These are phyloP conservation scores for Wickerhamiella occidentalis DNA, from an alignment of 805 yeast genomes.

Conservation along the genomic window DNA sequence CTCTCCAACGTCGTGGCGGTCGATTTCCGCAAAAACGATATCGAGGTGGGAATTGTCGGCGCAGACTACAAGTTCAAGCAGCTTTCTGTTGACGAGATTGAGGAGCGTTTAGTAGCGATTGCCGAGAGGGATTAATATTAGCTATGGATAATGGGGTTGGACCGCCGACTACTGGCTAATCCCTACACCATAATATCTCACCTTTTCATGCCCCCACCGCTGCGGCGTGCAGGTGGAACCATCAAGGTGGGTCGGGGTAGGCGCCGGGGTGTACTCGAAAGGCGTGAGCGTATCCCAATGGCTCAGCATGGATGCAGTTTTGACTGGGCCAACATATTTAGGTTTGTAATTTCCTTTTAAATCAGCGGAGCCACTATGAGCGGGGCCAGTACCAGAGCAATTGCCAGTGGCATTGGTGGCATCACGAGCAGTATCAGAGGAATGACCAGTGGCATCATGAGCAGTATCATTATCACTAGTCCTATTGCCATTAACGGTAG, in stretches of 20 bases:
- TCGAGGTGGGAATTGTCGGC: slow-evolving; percentile 85
- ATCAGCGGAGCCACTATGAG: not conserved
- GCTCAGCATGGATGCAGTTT: not conserved
- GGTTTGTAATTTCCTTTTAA: not conserved
- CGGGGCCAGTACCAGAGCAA: not conserved
- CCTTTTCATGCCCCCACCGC: not conserved
- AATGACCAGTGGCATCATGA: no score
- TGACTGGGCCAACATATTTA: not conserved
- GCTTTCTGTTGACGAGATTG: slow-evolving; percentile 77
- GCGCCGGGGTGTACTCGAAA: not conserved
- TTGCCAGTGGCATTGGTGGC: not conserved
- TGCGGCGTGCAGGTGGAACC: not conserved
- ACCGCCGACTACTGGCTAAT: no score
- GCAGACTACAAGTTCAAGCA: slow-evolving; percentile 51
- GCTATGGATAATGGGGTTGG: no score
- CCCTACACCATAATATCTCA: not conserved
- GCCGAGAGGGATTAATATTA: slow-evolving; percentile 91
- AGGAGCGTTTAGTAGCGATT: slow-evolving; percentile 82
- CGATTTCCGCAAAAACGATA: slow-evolving; percentile 85
- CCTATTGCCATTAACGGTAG: no score
- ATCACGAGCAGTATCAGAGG: not conserved
- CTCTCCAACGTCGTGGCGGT: slow-evolving; percentile 79
- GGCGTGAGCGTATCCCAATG: not conserved
- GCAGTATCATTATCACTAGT: no score
- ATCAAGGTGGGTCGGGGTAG: not conserved